Base-by-base conservation (phyloP, 768 basidiomycete genomes). In the Hemileccinum rubropunctum region DNA sequence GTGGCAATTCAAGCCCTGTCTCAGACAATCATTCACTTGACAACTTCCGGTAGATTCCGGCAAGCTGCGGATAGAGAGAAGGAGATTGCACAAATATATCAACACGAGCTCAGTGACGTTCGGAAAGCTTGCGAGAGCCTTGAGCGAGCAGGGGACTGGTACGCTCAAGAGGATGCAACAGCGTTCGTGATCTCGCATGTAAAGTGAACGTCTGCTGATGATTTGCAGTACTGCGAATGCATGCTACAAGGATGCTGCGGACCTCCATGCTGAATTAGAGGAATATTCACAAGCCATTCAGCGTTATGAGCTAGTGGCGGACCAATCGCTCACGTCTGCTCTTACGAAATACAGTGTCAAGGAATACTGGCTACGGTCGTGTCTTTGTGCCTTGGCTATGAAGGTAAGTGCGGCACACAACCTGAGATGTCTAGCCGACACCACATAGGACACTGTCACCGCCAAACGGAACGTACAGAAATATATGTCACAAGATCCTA, bases 341-440 rank as follows among this genome's bases (percentile, higher is more conserved):
- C 71, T 98, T 59, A 98, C 97, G n/a, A 94, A 93, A 69, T 99
- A 98, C 73, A 93, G 89, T 54, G 97, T 98, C 59, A 98, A 98
- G 73, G 97, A 98, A 58, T 95, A 95, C 63, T 98, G 94, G 92
- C 76, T 98, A 32, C 79, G 84, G 59, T 80, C 93, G 3, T 82
- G 82, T 30, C 73, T 99, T 18, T 98, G 97, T 66, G 88, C 88
- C 14, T 74, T 98, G 48, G 95, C 94, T 7, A 84, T 87, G 78
- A 78, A 76, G 52, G 95, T 95, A 70, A 58, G 88, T 72, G 28
- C 34, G 35, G n/a, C 18, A 23, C 26, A 28, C 20, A 13, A 30
- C 21, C 35, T 12, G 42, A 27, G 30, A 27, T 51, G 14, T 54
- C 23, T 35, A 15, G 30, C 58, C 12, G 20, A 67, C 56, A 33